Conservation (phyloP, 1,139 yeast species). For the Scheffersomyces titani region DNA sequence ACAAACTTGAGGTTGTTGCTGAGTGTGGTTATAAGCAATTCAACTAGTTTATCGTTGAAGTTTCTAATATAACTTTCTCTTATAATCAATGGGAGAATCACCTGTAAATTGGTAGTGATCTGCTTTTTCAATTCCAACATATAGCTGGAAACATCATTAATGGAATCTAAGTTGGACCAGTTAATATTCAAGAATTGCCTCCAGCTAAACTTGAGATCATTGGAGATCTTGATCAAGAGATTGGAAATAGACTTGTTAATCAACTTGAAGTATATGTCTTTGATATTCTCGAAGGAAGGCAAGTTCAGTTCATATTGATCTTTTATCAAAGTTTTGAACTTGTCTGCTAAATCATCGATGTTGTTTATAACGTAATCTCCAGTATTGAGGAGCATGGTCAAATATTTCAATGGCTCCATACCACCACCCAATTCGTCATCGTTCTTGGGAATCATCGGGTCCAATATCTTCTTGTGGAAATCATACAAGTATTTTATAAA, state of each 20-base stretch:
- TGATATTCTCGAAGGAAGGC: constrained; percentile 54
- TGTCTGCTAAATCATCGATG: constrained; percentile 72
- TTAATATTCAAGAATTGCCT: constrained; percentile 80
- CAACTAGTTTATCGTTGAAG: constrained; percentile 77
- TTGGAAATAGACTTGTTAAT: constrained; percentile 60
- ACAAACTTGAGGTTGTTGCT: constrained; percentile 56
- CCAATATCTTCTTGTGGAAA: constrained; percentile 63
- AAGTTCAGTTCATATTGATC: constrained; percentile 30
- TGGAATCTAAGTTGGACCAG: constrained; percentile 66
- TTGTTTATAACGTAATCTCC: constrained; percentile 88
- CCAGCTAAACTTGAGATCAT: constrained; percentile 74
- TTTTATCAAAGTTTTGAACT: constrained; percentile 51
- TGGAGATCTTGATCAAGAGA: constrained; percentile 58
- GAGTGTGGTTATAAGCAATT: constrained; percentile 59
- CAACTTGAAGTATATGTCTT: constrained; percentile 56
- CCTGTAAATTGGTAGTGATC: constrained; percentile 38
- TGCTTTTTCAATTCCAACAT: constrained; percentile 56
- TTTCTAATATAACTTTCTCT: constrained; percentile 73
- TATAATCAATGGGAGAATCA: constrained; percentile 61
- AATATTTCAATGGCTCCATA: constrained; percentile 62
- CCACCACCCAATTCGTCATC: constrained; percentile 22
- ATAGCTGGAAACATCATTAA: constrained; percentile 72
- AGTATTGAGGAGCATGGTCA: constrained; percentile 78
- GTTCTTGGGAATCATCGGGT: constrained; percentile 55
- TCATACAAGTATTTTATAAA: constrained; percentile 69